Conservation (phyloP, 371 early-diverging fungal genomes). For the Lichtheimia ornata region DNA sequence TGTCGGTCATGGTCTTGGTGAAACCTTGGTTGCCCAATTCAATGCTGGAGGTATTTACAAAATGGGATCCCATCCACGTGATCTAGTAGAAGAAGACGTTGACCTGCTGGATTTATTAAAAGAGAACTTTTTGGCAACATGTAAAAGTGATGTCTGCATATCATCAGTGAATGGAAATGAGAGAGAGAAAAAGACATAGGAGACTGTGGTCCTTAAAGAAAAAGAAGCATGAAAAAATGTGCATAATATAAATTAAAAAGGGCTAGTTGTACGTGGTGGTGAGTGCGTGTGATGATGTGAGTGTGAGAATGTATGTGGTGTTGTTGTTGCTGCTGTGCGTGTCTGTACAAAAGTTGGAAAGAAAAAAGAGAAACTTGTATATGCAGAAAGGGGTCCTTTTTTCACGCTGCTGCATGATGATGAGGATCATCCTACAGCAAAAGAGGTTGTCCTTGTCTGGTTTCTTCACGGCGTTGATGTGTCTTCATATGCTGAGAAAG, state of each 20-base stretch:
- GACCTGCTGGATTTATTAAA: no score
- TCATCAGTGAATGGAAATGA: neutral
- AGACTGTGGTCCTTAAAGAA: neutral
- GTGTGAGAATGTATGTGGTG: no score
- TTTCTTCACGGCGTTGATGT: constrained; percentile 46
- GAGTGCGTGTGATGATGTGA: neutral
- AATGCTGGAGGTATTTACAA: no score
- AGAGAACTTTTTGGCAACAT: neutral
- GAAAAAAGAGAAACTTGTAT: neutral
- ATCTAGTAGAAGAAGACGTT: no score
- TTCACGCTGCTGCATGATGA: constrained; percentile 6
- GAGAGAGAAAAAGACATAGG: neutral
- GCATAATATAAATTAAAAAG: neutral
- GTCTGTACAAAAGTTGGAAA: neutral
- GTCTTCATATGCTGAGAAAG: constrained; percentile 63
- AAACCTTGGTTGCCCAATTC: no score
- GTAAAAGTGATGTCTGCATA: constrained; percentile 1
- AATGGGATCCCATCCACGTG: no score
- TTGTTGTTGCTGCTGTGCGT: neutral
- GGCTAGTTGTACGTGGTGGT: neutral
- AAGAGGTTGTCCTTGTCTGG: constrained; percentile 4
- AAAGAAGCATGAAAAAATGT: neutral
- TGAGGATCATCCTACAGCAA: neutral
- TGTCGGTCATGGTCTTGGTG: constrained; percentile 3
- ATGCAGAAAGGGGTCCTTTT: neutral